Evolutionary conservation across 768 basidiomycete species (phyloP).

Genomic region (Leucogyrophana mollusca): DNA sequence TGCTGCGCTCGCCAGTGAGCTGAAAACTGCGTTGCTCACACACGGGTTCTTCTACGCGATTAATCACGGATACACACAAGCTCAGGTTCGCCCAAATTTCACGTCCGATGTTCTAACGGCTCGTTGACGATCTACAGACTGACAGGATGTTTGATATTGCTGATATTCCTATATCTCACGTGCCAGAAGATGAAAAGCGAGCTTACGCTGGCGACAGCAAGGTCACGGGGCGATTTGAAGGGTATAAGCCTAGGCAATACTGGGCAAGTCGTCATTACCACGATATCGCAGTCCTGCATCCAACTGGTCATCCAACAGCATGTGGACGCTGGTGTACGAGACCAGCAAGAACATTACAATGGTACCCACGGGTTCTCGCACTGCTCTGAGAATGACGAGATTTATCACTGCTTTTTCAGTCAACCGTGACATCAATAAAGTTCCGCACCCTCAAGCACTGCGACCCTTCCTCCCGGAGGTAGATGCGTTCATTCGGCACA

Average conservation of each 20-base stretch:
- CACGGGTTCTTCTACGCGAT: conserved; percentile 43
- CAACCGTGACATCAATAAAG: conserved; percentile 30
- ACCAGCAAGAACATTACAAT: conserved; percentile 65
- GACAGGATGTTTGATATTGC: conserved; percentile 49
- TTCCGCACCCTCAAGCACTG: conserved; percentile 34
- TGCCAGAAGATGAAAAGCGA: conserved; percentile 42
- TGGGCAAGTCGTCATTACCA: conserved; percentile 35
- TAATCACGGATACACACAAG: conserved; percentile 37
- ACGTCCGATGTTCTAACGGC: not conserved
- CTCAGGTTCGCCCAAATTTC: conserved; percentile 23
- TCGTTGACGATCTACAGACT: conserved; percentile 27
- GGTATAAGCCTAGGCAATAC: conserved; percentile 51
- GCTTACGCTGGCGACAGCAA: conserved; percentile 39
- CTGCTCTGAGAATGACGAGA: not conserved
- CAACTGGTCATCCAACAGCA: conserved; percentile 36
- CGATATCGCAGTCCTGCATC: not conserved
- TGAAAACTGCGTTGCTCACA: conserved; percentile 44
- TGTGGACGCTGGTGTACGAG: conserved; percentile 59
- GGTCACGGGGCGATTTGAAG: conserved; percentile 46
- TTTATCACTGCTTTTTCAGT: conserved; percentile 19
- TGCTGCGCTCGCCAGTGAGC: conserved; percentile 34
- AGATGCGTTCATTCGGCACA: conserved; percentile 33
- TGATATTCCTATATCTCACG: conserved; percentile 41
- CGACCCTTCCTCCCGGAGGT: conserved; percentile 37
- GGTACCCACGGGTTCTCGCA: conserved; percentile 33